Percentiles rank a stretch among this genome's conserved stretches.
Evolutionary conservation across 2,329 filamentous ascomycete species (phyloP).

Genomic region (Fusarium sp.): DNA sequence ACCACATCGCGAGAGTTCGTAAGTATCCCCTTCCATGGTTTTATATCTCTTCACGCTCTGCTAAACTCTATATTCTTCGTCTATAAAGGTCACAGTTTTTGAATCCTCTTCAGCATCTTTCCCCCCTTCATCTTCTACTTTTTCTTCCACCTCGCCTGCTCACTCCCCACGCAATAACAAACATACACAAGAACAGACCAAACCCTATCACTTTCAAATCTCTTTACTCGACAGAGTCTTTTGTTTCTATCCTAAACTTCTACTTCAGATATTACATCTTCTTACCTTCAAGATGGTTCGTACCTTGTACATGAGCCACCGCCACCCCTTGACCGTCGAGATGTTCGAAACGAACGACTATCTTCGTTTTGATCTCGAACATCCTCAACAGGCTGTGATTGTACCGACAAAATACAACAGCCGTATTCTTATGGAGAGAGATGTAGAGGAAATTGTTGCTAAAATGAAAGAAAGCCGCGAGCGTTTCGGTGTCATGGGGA

Average conservation of each 20-base stretch:
- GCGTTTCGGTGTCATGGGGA: background rate
- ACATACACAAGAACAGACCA: background rate
- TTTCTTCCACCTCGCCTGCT: background rate
- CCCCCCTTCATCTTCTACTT: background rate
- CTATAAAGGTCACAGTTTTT: background rate
- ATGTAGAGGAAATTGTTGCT: background rate
- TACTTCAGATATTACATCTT: background rate
- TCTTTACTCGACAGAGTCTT: background rate
- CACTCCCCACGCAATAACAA: background rate
- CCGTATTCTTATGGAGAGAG: background rate
- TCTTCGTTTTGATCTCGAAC: background rate
- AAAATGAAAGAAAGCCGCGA: background rate
- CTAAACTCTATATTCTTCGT: slow-evolving; percentile 3
- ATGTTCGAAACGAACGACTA: background rate
- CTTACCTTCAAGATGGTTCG: slow-evolving; percentile 1
- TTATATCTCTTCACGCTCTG: background rate
- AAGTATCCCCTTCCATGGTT: background rate
- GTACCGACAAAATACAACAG: background rate
- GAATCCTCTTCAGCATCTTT: background rate
- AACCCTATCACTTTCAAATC: background rate
- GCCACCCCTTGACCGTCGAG: background rate
- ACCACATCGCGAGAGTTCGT: slow-evolving; percentile 10
- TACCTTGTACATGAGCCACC: background rate
- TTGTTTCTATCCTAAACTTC: background rate
- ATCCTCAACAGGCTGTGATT: accelerated